Percentiles rank a stretch among this genome's conserved stretches.
Evolutionary conservation across 768 basidiomycete genomes (phyloP).

Genomic region (Trametes punicea): DNA sequence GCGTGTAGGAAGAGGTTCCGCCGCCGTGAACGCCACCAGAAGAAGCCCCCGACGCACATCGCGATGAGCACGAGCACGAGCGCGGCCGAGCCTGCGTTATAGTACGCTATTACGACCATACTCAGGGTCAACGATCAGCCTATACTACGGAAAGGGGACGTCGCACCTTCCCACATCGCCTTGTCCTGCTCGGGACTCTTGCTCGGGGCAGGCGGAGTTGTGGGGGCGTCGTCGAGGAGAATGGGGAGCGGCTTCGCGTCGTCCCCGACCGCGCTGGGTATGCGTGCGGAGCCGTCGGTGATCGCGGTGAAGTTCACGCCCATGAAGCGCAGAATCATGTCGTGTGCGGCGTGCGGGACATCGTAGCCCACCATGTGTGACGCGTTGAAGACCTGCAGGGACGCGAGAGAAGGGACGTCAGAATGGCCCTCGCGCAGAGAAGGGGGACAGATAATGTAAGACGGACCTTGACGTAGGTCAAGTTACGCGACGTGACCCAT

Average conservation of each 20-base stretch:
- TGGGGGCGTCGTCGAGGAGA: conserved; percentile 39
- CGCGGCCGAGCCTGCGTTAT: conserved; percentile 86
- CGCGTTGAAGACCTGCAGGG: conserved; percentile 73
- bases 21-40: conserved; percentile 74
- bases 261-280: conserved; percentile 78
- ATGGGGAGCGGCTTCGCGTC: conserved; percentile 63
- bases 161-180: conserved; percentile 87
- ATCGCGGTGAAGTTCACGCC: conserved; percentile 82
- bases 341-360: conserved; percentile 82
- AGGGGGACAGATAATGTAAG: neutral
- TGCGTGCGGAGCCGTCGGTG: conserved; percentile 73
- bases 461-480: conserved; percentile 88
- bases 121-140: neutral
- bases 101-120: conserved; percentile 61
- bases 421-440: neutral
- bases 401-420: neutral
- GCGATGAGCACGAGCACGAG: conserved; percentile 77
- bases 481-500: conserved; percentile 85
- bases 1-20: conserved; percentile 35
- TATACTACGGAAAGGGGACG: neutral
- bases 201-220: conserved; percentile 37
- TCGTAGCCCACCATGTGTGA: conserved; percentile 97
- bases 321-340: conserved; percentile 99
- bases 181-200: conserved; percentile 76
- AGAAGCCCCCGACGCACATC: conserved; percentile 62